phyloP scores from a whole-genome alignment of 352 stramenopile genomes.

The Thraustochytrium sp. region DNA sequence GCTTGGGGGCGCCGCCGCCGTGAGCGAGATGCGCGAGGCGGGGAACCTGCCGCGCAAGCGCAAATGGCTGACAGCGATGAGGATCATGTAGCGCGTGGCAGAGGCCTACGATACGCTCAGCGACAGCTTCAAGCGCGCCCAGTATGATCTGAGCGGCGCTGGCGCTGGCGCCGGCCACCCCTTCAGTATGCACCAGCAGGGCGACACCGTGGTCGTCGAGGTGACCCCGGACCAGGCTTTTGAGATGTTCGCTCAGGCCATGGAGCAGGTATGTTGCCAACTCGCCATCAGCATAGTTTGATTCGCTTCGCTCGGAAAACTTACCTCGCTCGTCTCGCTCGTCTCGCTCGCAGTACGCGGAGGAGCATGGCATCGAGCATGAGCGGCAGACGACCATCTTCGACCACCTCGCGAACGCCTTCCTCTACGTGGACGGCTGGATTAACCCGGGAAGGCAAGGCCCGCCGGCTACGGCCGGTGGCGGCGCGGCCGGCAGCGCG shows the following conservation, averaged over 20 bases:
- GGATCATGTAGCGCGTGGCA: slow-evolving; percentile 1
- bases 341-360: background rate
- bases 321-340: background rate
- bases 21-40: background rate
- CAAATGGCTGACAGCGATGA: background rate
- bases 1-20: background rate
- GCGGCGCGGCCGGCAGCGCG: background rate
- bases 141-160: background rate
- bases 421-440: slow-evolving; percentile 24
- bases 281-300: background rate
- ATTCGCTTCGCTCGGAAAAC: background rate
- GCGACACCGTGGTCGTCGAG: background rate
- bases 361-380: slow-evolving; percentile 21
- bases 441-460: background rate
- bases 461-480: background rate
- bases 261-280: background rate
- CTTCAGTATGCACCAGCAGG: background rate
- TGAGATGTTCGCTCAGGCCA: slow-evolving; percentile 26
- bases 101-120: slow-evolving; percentile 40
- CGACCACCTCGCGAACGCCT: background rate
- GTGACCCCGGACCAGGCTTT: slow-evolving; percentile 22
- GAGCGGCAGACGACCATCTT: slow-evolving; percentile 13
- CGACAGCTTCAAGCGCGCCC: background rate
- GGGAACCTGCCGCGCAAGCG: background rate
- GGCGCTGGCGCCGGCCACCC: background rate